Base-by-base conservation (phyloP, 257 asterid genomes). In the Primulina tabacum region DNA sequence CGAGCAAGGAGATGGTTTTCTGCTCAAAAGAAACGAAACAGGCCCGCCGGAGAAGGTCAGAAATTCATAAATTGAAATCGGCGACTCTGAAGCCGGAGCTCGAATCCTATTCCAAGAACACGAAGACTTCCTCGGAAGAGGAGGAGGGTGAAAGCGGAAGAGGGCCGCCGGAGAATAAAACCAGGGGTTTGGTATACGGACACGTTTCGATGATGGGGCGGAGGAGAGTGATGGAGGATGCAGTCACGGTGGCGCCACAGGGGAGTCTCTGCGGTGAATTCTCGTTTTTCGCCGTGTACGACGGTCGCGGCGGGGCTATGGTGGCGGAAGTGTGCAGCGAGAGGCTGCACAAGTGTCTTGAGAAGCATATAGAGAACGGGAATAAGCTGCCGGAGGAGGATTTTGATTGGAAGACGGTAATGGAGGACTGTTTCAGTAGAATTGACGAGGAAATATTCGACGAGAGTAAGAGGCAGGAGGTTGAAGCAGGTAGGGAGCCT, bases 221-320 rank as follows among this genome's bases (percentile, higher is more conserved):
- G 34, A 74, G 82, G 68, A 83, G 93, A 17, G 79, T 21, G 21
- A 80, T 88, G 91, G 92, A 82, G 80, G 97, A 90, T 24, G 75
- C 83, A 0, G 32, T 90, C 8, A 82, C 75, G 0, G 80, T 70
- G 37, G 81, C 73, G 14, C 82, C 85, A 4, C 71, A 75, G 2
- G 76, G 58, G 14, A 28, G 71, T 59, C 14, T 66, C 4, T 75
- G 65, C 3, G 81, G 81, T 24, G 80, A 80, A 20, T 90, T 83
- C 60, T 50, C 33, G 0, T 86, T 82, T 12, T 84, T 86, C 8
- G 88, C 87, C 0, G 90, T 57, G 2, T 88, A 86, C 33, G 91
- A 85, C 20, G 88, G 95, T 2, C 85, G 84, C 60, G 91, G 86
- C 16, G 85, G 90, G 0, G 71, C 77, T 1, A 65, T 12, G 69